Base-by-base conservation (phyloP, 2,329 filamentous ascomycete species). In the Emmonsiellopsis sp. region DNA sequence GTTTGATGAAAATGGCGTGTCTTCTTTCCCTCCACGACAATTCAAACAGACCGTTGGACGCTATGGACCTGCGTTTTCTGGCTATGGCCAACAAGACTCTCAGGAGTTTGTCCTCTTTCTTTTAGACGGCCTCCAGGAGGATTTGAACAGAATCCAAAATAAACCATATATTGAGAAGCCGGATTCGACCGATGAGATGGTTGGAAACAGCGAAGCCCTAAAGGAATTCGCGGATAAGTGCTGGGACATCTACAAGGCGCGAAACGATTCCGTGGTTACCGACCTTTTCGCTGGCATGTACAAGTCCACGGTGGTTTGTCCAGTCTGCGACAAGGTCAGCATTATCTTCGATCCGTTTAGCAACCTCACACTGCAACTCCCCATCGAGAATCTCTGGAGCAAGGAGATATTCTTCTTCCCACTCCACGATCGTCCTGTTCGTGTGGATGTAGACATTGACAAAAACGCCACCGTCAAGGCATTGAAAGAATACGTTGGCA, bases 311-410 rank as follows among this genome's bases (percentile, higher is more conserved):
- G 80, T 98, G 58, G 86, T 93, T 58, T 98, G 93, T 65, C 93
- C 93, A 0, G 81, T 80, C 7, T 98, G 93, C 68, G 80, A 86
- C 61, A 98, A 97, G 73, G 87, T 97, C 70, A 96, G 91, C 79
- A 95, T 98, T 63, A 97, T 93, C 0, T 98, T 98, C 65, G 93
- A 98, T 67, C 93, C 93, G 0, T 98, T 95, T 76, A 96, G 90
- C 69, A 93, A 94, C 59, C 74, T 98, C 55, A 96, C 93, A 0
- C 75, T 98, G 26, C 93, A 94, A 54, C 75, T 98, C 35, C 93
- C 93, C 0, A 82, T 95, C 52, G 86, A 93, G 67, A 90, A 86
- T 59, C 79, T 89, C 44, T 95, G 89, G 86, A 78, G 76, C 55
- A 85, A 86, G 59, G 77, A 79, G 1, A 75, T 97, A 60, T 85